Base-by-base conservation (phyloP, 2,329 filamentous ascomycete species). In the Diaporthe citriasiana region DNA sequence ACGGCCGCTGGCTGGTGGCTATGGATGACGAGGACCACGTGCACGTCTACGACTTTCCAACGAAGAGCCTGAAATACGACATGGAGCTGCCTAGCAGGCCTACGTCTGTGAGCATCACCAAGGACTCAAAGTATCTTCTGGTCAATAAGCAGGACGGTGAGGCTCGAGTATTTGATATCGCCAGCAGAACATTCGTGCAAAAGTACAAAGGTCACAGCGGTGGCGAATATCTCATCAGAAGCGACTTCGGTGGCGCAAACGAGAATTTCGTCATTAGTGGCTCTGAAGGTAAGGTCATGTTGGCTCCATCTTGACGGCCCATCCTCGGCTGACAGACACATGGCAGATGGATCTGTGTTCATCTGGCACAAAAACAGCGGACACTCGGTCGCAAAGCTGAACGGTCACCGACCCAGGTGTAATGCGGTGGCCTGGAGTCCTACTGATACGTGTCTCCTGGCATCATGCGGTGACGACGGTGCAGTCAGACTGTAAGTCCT, bases 381-480 rank as follows among this genome's bases (percentile, higher is more conserved):
- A 8, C 87, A 89, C 8, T 87, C 93, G 0, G 91, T 99, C 8
- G 94, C 95, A 79, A 92, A 90, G 63, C 86, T 98, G 3, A 89
- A 91, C 42, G 95, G 92, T 0, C 96, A 98, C 78, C 85, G 86
- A 9, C 88, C 89, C 17, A 93, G 95, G 45, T 96, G 97, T 77
- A 98, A 98, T 81, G 90, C 94, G 10, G 93, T 97, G 50, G 89
- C 93, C 30, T 99, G 97, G 96, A 97, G 96, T 79, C 95, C 97
- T 1, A 88, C 85, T 15, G 91, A 98, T 80, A 92, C 94, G 0
- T 90, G 90, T 75, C 93, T 98, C 86, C 94, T 98, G 83, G 97
- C 95, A 22, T 96, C 95, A 17, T 96, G 94, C 74, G 95, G 96
- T 25, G 97, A 99, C 82, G 97, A 98, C 80, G 88, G 89, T 71